Evolutionary conservation across 306 rosid genomes (phyloP), one percentile per base, ranked within the genome.

Genomic region (Carpinus viminea): DNA sequence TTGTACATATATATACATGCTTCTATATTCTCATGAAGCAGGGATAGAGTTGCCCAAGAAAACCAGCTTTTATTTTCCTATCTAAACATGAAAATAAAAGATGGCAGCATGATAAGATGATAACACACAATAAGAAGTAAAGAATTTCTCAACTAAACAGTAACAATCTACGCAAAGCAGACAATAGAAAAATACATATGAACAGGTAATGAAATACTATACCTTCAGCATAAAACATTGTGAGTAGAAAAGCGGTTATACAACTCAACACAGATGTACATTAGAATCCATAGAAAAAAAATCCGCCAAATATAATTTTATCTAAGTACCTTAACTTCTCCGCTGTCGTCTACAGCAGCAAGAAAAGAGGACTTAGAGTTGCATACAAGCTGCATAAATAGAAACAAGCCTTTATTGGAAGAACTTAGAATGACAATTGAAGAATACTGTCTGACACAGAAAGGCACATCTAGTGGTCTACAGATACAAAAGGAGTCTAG

Each of bases 311-410:
- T 56, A 71, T 70, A 79, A 70, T 54, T 12, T 62, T 73, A 54
- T 59, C 77, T 28, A 83, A 47, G 38, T 82, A 94, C 98, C 94
- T 94, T 94, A 76, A 94, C 86, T 83, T 94, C 97, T 48, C 98
- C 98, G 6, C 91, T 80, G 81, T 94, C 98, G 65, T 94, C 98
- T 20, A 97, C 92, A 53, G 98, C 96, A 80, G 98, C 98, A 72
- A 94, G 94, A 86, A 92, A 94, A 54, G 97, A 86, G 46, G 96
- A 86, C 78, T 75, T 89, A 28, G 89, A 83, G 87, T 84, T 89
- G 87, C 97, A 92, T 21, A 84, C 80, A 88, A 94, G 86, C 98
- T 94, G 86, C 83, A 85, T n/a, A 74, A 73, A 50, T 81, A 72
- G 66, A 74, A 69, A 52, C 9, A 80, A 69, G 72, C 38, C 68